phyloP scores from a whole-genome alignment of 2,329 filamentous ascomycete genomes.

The Aspergillus intermedius region DNA sequence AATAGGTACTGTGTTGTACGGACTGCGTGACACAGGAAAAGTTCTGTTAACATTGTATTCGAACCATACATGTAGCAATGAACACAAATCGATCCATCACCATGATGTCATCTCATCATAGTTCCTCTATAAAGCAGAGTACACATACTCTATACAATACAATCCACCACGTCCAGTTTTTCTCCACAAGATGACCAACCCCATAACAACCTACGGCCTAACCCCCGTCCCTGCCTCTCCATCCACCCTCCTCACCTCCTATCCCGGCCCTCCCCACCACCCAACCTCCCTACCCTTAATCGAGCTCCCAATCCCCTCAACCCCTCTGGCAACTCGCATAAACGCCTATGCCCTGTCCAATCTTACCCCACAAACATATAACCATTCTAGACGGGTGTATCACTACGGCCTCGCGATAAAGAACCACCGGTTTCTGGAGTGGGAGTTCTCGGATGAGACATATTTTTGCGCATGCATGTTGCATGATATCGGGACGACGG shows the following conservation, averaged over 20 bases:
- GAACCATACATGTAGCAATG: too few species aligned
- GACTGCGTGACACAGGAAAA: too few species aligned
- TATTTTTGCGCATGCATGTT: constrained; percentile 59
- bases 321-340: constrained; percentile 8
- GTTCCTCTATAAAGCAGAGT: too few species aligned
- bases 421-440: constrained; percentile 32
- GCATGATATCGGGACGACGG: constrained; percentile 64
- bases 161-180: too few species aligned
- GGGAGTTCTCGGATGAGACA: constrained; percentile 42
- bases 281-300: constrained; percentile 12
- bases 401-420: constrained; percentile 48
- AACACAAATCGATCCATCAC: too few species aligned
- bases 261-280: not conserved
- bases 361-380: constrained; percentile 45
- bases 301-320: constrained; percentile 1
- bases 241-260: not conserved
- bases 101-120: too few species aligned
- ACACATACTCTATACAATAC: constrained; percentile 1
- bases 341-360: constrained; percentile 10
- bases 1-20: too few species aligned
- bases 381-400: constrained; percentile 65
- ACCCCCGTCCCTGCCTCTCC: not conserved
- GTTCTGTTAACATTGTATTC: too few species aligned
- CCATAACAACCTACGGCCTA: not conserved
- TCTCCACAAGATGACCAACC: not conserved